These are phyloP conservation scores for Penicillium sp. DNA, from an alignment of 2,329 filamentous ascomycete genomes.

Conservation along the genomic window DNA sequence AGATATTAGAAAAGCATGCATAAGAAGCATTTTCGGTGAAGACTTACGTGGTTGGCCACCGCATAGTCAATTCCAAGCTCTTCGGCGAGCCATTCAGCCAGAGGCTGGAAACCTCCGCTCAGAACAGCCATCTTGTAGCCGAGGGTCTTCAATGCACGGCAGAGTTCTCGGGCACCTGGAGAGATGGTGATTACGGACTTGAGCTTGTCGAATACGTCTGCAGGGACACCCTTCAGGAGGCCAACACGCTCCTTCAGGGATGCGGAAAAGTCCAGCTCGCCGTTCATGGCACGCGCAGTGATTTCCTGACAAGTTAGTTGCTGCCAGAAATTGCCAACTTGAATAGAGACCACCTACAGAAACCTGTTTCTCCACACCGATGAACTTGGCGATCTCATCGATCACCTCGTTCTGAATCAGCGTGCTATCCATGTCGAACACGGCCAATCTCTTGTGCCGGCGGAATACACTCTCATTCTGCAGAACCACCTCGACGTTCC, in stretches of 20 bases:
- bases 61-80: constrained; percentile 82
- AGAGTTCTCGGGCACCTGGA: constrained; percentile 69
- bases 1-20: not conserved
- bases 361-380: constrained; percentile 77
- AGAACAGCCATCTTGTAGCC: constrained; percentile 86
- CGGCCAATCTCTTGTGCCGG: constrained; percentile 76
- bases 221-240: constrained; percentile 74
- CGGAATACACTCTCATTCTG: constrained; percentile 70
- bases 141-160: constrained; percentile 67
- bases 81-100: constrained; percentile 79
- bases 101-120: constrained; percentile 84
- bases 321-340: not conserved
- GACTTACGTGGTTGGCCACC: constrained; percentile 71
- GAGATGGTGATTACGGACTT: constrained; percentile 74
- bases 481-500: constrained; percentile 80
- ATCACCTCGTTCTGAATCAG: constrained; percentile 97
- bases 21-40: not conserved
- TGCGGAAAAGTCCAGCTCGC: constrained; percentile 85
- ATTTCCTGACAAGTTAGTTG: constrained; percentile 54
- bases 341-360: constrained; percentile 46
- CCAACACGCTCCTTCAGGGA: constrained; percentile 76
- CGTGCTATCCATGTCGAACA: constrained; percentile 99
- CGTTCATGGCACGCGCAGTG: constrained; percentile 90
- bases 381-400: constrained; percentile 81
- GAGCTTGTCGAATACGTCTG: constrained; percentile 72